A percentile compares a stretch with the other conserved stretches of the same genome.
Conservation (phyloP, 768 basidiomycete genomes). For the Lactifluus rugatus region DNA sequence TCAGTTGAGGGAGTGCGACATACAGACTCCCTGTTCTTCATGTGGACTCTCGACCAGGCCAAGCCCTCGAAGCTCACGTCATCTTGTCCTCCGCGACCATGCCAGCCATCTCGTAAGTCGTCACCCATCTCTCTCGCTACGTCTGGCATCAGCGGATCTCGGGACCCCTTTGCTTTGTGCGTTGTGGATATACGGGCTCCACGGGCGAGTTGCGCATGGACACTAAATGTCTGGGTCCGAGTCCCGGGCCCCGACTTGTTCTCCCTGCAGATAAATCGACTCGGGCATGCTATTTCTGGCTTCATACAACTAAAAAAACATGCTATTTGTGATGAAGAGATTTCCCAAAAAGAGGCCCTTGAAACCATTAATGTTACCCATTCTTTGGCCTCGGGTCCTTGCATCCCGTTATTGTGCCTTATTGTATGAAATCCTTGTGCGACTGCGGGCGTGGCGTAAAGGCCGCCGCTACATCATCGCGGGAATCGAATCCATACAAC, state of each 20-base stretch:
- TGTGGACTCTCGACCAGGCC: no score
- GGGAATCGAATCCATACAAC: no score
- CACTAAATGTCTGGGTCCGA: no score
- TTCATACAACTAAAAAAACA: not conserved
- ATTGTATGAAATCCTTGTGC: no score
- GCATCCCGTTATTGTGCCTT: no score
- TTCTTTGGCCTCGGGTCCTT: no score
- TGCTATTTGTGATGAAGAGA: not conserved
- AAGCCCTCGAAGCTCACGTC: no score
- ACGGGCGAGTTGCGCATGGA: not conserved
- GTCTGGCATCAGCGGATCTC: not conserved
- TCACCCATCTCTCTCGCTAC: not conserved
- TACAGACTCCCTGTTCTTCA: no score
- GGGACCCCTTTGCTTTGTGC: not conserved
- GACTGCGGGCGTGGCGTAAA: not conserved
- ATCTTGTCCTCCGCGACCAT: not conserved
- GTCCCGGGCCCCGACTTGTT: not conserved
- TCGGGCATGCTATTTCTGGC: not conserved
- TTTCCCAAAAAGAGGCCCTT: not conserved
- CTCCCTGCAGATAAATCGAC: not conserved
- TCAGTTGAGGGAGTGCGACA: no score
- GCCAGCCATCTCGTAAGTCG: not conserved
- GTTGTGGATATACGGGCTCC: not conserved
- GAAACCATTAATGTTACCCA: no score
- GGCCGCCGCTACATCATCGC: no score